A percentile compares a stretch with the other conserved stretches of the same genome.
phyloP scores from a whole-genome alignment of 192 early-diverging fungal genomes.

The Piromyces finnis region DNA sequence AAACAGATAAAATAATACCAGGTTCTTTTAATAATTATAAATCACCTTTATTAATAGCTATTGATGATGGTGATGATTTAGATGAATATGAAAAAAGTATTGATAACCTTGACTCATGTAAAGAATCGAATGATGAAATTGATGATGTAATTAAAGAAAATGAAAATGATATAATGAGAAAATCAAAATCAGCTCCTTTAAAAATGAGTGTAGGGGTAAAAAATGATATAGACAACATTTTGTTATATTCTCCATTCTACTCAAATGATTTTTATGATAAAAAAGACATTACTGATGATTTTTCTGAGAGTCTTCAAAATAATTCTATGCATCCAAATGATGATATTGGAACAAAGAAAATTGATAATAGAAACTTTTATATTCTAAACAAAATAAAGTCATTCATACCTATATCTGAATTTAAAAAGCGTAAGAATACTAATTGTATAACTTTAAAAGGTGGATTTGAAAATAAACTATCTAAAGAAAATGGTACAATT shows the following conservation, averaged over 20 bases:
- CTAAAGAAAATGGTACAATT: background rate
- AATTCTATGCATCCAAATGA: background rate
- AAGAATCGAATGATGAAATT: background rate
- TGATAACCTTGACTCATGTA: too few relatives aligned
- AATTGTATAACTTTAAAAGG: background rate
- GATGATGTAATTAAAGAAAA: background rate
- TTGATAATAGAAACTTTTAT: background rate
- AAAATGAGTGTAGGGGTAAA: background rate
- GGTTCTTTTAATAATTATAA: background rate
- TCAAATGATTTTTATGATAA: background rate
- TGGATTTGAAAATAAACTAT: background rate
- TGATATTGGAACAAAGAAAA: background rate
- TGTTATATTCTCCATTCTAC: background rate
- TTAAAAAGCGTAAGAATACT: background rate
- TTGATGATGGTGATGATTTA: background rate
- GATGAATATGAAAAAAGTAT: background rate
- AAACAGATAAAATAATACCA: background rate
- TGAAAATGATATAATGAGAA: background rate
- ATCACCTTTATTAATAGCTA: background rate
- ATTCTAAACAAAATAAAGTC: background rate
- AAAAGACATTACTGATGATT: background rate
- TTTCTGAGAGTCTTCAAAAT: background rate
- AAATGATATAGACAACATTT: background rate
- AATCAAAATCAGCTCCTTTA: background rate
- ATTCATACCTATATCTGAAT: background rate